Conservation (phyloP, 2,329 filamentous ascomycete species). For the Ascochyta rabiei region DNA sequence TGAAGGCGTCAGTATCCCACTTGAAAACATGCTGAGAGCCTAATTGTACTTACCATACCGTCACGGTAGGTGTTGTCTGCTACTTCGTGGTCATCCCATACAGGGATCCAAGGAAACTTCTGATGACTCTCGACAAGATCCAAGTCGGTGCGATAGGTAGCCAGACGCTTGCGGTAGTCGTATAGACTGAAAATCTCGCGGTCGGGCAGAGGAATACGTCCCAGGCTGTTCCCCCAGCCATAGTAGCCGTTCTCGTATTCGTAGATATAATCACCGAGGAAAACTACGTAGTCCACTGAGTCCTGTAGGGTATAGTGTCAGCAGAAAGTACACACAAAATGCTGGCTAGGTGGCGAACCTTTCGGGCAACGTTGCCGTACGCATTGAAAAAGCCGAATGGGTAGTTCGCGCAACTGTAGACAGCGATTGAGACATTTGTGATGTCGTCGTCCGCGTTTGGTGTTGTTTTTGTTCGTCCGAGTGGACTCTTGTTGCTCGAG, state of each 20-base stretch:
- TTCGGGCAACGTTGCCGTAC: constrained; percentile 49
- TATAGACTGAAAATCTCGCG: constrained; percentile 51
- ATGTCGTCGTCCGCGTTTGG: constrained; percentile 63
- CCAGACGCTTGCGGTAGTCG: constrained; percentile 51
- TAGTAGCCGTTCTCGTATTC: constrained; percentile 49
- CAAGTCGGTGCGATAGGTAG: constrained; percentile 49
- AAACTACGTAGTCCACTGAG: constrained; percentile 48
- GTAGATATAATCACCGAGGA: constrained; percentile 55
- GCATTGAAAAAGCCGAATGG: constrained; percentile 57
- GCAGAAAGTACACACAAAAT: not conserved
- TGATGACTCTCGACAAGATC: constrained; percentile 51
- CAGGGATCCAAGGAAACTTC: constrained; percentile 52
- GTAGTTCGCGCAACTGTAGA: constrained; percentile 71
- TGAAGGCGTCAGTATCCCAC: constrained; percentile 33
- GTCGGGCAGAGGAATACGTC: constrained; percentile 41
- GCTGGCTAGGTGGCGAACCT: constrained; percentile 46
- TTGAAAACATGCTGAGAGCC: constrained; percentile 24
- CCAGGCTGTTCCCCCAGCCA: constrained; percentile 43
- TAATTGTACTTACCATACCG: constrained; percentile 30
- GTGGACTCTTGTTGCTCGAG: constrained; percentile 64
- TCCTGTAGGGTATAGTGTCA: constrained; percentile 21
- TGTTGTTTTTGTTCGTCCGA: constrained; percentile 74
- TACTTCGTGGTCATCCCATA: constrained; percentile 55
- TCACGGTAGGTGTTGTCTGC: constrained; percentile 53
- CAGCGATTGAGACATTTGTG: constrained; percentile 64